Evolutionary conservation across 129 eudicot species (phyloP), one percentile per base, ranked within the genome.

Genomic region (Escallonia rubra): DNA sequence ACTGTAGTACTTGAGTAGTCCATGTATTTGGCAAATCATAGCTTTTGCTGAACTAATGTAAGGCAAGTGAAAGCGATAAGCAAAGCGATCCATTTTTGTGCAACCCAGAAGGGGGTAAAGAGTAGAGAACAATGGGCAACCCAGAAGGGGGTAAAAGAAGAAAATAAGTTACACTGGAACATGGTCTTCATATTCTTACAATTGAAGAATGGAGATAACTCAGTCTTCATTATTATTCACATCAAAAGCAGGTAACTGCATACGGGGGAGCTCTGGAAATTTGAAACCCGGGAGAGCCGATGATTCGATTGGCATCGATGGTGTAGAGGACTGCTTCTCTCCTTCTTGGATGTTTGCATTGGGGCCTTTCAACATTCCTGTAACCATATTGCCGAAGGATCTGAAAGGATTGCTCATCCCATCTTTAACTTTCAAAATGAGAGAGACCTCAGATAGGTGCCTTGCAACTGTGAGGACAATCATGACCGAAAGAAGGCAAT

Each of bases 381-480:
- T 59, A 40, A 91, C 2, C 43, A 85, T 4, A 56, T 72, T 73
- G 48, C 83, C 76, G 10, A 87, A 4, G 63, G 90, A 79, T 66
- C 71, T 82, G 55, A 88, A 72, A 0, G 97, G 97, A 59, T 91
- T 79, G 39, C 53, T 81, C 10, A 91, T 41, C 41, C 96, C 90
- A 23, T 86, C 64, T 81, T 79, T 91, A 40, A 88, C 70, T 74
- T 75, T 88, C 66, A 83, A 47, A 61, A 88, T 78, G 23, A 91
- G 74, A 38, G 96, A 81, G 58, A 85, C 94, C 66, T 88, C 97
- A 0, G 94, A 88, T 64, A 91, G 59, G 63, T 91, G 95, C 96
- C 97, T 88, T 9, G 65, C 80, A 9, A 83, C 48, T 0, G 95
- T 91, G 58, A 91, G 82, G 7, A 86, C 66, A 47, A 91, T 88